Evolutionary conservation across 2,329 filamentous ascomycete species (phyloP).

Genomic region (Phialophora tarda): DNA sequence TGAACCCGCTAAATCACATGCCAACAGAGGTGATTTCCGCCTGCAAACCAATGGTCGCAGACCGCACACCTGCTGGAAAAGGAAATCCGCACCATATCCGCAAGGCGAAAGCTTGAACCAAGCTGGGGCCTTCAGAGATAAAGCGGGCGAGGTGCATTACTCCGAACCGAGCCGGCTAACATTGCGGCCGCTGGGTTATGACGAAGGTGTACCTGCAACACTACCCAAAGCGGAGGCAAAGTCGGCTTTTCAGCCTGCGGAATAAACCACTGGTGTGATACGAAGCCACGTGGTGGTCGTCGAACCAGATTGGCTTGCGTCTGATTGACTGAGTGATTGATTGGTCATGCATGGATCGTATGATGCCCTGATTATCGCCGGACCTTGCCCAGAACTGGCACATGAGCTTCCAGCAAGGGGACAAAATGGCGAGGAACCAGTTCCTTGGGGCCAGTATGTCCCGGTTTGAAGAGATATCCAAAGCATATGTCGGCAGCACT

Average conservation of each 20-base stretch:
- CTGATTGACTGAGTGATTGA: background rate
- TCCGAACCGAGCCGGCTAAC: constrained; percentile 10
- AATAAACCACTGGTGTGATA: background rate
- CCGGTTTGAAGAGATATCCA: background rate
- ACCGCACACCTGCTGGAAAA: constrained; percentile 14
- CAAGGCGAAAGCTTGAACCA: constrained; percentile 9
- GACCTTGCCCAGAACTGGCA: background rate
- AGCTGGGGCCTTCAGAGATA: background rate
- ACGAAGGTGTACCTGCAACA: constrained; percentile 10
- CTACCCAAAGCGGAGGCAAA: constrained; percentile 9
- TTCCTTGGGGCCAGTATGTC: background rate
- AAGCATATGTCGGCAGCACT: background rate
- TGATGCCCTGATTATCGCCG: background rate
- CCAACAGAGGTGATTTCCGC: background rate
- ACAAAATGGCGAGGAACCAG: background rate
- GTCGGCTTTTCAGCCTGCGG: background rate
- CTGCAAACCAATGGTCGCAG: constrained; percentile 5
- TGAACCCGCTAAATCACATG: background rate
- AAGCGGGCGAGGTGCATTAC: background rate
- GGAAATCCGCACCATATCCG: constrained; percentile 14
- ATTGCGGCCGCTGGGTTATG: constrained; percentile 6
- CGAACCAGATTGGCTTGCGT: background rate
- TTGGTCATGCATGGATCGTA: background rate
- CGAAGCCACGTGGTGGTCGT: background rate
- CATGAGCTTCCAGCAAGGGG: background rate